Evolutionary conservation across 495 filamentous ascomycete species (phyloP).

Genomic region (Durotheca rogersii): DNA sequence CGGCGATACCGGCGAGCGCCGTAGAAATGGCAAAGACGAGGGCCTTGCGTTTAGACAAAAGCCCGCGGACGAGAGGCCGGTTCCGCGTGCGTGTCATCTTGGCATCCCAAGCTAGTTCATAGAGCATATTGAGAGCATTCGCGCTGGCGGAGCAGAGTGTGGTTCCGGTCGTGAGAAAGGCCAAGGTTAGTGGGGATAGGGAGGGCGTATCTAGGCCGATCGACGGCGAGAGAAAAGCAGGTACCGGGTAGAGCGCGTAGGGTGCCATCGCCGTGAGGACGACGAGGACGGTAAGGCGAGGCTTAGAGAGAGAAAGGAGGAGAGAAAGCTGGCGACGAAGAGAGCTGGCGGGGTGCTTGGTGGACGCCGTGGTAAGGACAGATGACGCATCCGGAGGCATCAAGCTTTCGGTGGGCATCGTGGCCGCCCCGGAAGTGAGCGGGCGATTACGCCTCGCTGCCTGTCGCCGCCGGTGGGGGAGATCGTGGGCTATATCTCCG

Average conservation of each 20-base stretch:
- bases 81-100: slow-evolving; percentile 91
- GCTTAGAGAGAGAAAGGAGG: slow-evolving; percentile 89
- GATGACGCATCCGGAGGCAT: slow-evolving; percentile 84
- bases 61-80: slow-evolving; percentile 79
- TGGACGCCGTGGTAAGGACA: slow-evolving; percentile 70
- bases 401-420: slow-evolving; percentile 19
- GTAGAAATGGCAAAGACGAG: slow-evolving; percentile 74
- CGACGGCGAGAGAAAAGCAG: slow-evolving; percentile 68
- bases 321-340: slow-evolving; percentile 76
- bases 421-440: neutral
- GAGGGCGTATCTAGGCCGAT: slow-evolving; percentile 71
- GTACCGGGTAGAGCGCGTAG: slow-evolving; percentile 90
- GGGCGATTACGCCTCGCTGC: slow-evolving; percentile 35
- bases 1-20: slow-evolving; percentile 62
- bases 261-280: slow-evolving; percentile 88
- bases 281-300: slow-evolving; percentile 87
- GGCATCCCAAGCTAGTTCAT: slow-evolving; percentile 86
- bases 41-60: slow-evolving; percentile 74
- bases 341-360: slow-evolving; percentile 64
- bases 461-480: slow-evolving; percentile 47
- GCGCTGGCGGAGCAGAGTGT: slow-evolving; percentile 81
- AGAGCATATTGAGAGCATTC: slow-evolving; percentile 95
- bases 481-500: no score
- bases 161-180: slow-evolving; percentile 89
- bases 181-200: slow-evolving; percentile 82